A percentile compares a stretch with the other conserved stretches of the same genome.
These are phyloP conservation scores for Suhomyces pyralidae DNA, from an alignment of 805 yeast genomes.

Conservation along the genomic window DNA sequence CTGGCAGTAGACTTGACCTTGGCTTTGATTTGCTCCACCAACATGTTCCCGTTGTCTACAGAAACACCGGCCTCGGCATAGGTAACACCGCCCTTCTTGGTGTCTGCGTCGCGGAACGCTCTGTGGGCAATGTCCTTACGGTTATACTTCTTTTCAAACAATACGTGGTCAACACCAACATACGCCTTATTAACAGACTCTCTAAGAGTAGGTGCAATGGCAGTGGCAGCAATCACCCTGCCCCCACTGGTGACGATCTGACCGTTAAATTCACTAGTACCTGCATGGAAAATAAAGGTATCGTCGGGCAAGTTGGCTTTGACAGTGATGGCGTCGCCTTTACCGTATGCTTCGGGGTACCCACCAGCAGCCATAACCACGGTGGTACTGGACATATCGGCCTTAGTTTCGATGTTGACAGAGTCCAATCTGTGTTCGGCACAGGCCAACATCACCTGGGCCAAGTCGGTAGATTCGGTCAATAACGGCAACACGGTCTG, in stretches of 20 bases:
- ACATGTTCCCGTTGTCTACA: constrained; percentile 88
- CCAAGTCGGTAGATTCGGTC: constrained; percentile 81
- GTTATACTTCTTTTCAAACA: constrained; percentile 73
- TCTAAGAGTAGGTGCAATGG: constrained; percentile 69
- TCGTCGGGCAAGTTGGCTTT: constrained; percentile 45
- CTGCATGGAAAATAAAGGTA: constrained; percentile 91
- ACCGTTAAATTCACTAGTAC: constrained; percentile 64
- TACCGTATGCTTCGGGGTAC: constrained; percentile 82
- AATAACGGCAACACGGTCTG: constrained; percentile 92
- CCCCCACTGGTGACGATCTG: constrained; percentile 87
- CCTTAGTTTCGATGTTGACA: constrained; percentile 54
- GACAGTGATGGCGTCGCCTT: constrained; percentile 81
- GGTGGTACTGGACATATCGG: constrained; percentile 71
- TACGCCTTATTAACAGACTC: constrained; percentile 87
- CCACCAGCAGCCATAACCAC: constrained; percentile 98
- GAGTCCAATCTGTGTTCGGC: constrained; percentile 93
- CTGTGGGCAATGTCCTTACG: constrained; percentile 95
- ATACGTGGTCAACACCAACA: constrained; percentile 72
- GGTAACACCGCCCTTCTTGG: constrained; percentile 51
- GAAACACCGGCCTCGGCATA: constrained; percentile 97
- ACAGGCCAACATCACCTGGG: constrained; percentile 88
- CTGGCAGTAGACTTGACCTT: constrained; percentile 90
- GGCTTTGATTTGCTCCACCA: constrained; percentile 87
- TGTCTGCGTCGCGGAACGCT: constrained; percentile 65
- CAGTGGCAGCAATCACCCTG: constrained; percentile 93